Conservation (phyloP, 2,329 filamentous ascomycete species). For the Colletotrichum coccodes region DNA sequence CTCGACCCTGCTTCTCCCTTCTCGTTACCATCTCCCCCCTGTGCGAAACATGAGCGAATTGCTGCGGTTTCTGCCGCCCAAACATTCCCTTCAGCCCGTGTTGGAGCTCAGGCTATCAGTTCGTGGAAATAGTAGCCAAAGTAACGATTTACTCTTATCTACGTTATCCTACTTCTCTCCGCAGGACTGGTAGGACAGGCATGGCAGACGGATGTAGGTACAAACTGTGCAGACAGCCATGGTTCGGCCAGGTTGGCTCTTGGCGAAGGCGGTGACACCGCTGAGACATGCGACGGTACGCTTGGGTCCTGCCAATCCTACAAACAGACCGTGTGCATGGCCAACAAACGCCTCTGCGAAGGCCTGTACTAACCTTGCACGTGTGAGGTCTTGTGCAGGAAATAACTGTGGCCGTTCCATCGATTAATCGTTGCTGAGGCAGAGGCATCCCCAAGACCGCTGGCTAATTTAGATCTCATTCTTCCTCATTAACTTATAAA, state of each 20-base stretch:
- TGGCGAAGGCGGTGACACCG: not conserved
- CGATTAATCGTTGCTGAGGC: not conserved
- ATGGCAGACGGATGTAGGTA: not conserved
- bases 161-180: not conserved
- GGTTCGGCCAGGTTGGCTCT: not conserved
- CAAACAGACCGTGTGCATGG: not conserved
- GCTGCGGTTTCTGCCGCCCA: not conserved
- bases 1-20: not conserved
- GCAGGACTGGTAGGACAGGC: not conserved
- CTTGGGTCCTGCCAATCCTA: not conserved
- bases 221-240: not conserved
- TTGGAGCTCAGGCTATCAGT: not conserved
- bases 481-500: not conserved
- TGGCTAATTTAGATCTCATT: no score
- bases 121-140: not conserved
- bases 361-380: not conserved
- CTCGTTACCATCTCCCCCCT: not conserved
- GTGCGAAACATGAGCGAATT: not conserved
- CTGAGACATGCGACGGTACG: conserved; percentile 7
- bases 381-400: not conserved
- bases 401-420: not conserved
- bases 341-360: no score
- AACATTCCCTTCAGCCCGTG: not conserved
- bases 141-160: not conserved
- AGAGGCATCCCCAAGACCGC: not conserved